Conservation (phyloP, 148 eudicot species). For the Linanthus parryae region DNA sequence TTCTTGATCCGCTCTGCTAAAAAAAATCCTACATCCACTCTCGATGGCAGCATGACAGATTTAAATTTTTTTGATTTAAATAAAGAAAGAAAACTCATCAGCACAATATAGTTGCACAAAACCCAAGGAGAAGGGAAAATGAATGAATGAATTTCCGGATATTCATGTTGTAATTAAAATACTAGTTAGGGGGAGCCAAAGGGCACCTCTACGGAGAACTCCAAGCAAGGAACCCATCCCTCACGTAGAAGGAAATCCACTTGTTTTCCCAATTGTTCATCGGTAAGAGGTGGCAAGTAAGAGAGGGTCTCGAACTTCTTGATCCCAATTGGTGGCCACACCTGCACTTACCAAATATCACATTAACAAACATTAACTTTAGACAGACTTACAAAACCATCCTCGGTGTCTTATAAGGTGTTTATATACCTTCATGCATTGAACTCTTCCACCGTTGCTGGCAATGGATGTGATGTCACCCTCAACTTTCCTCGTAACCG, state of each 20-base stretch:
- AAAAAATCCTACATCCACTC: too few species aligned
- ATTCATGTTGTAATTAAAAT: too few species aligned
- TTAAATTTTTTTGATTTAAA: too few species aligned
- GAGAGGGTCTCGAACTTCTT: conserved; percentile 72
- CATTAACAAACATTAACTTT: neutral
- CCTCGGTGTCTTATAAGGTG: too few species aligned
- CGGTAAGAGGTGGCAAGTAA: conserved; percentile 48
- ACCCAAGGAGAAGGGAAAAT: too few species aligned
- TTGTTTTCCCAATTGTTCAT: conserved; percentile 27
- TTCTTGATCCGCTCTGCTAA: too few species aligned
- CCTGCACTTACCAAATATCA: conserved; percentile 23
- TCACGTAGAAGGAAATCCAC: conserved; percentile 50
- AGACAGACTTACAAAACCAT: too few species aligned
- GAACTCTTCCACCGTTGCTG: conserved; percentile 44
- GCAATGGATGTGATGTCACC: conserved; percentile 33
- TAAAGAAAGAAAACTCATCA: too few species aligned
- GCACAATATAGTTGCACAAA: too few species aligned
- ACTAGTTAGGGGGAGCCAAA: too few species aligned
- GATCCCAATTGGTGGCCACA: conserved; percentile 55
- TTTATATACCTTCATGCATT: conserved; percentile 44
- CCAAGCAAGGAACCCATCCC: conserved; percentile 72
- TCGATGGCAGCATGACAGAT: too few species aligned
- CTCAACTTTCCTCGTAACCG: conserved; percentile 25
- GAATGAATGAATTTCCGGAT: too few species aligned
- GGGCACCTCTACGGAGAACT: conserved; percentile 39